phyloP scores from a whole-genome alignment of 2,329 filamentous ascomycete species.

The Biscogniauxia marginata region DNA sequence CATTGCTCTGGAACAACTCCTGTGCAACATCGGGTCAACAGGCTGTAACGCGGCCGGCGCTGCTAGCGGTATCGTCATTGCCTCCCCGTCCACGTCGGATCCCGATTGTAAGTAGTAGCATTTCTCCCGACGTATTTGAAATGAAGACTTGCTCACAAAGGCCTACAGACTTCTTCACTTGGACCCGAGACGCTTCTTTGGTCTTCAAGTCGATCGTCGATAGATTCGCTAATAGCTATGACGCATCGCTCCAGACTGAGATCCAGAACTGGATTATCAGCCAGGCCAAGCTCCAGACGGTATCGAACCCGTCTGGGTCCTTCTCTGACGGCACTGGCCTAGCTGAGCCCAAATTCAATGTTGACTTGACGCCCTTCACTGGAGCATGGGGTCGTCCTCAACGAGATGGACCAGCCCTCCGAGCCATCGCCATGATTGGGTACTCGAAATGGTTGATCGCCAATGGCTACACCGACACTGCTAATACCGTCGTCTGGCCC shows the following conservation, averaged over 20 bases:
- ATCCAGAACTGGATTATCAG: conserved; percentile 68
- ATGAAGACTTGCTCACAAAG: conserved; percentile 10
- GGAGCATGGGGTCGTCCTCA: conserved; percentile 76
- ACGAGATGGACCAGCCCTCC: conserved; percentile 73
- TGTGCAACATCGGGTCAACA: conserved; percentile 59
- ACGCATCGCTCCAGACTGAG: conserved; percentile 53
- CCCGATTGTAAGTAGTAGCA: conserved; percentile 52
- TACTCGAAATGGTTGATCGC: conserved; percentile 71
- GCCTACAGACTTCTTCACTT: conserved; percentile 68
- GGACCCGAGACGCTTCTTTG: conserved; percentile 73
- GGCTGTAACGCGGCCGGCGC: conserved; percentile 51
- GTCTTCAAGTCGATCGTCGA: conserved; percentile 69
- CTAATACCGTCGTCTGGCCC: conserved; percentile 63
- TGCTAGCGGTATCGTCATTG: conserved; percentile 52
- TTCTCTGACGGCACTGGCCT: conserved; percentile 53
- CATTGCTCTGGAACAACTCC: conserved; percentile 49
- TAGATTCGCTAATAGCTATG: conserved; percentile 58
- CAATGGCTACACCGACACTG: conserved; percentile 62
- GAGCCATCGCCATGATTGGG: conserved; percentile 69
- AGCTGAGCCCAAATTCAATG: conserved; percentile 72
- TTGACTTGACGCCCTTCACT: conserved; percentile 62
- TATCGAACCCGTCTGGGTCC: conserved; percentile 67
- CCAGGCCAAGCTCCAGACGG: conserved; percentile 64
- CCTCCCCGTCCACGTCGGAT: conserved; percentile 51
- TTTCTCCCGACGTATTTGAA: neutral